Evolutionary conservation across 257 asterid genomes (phyloP).

Genomic region (Solanum arcanum): DNA sequence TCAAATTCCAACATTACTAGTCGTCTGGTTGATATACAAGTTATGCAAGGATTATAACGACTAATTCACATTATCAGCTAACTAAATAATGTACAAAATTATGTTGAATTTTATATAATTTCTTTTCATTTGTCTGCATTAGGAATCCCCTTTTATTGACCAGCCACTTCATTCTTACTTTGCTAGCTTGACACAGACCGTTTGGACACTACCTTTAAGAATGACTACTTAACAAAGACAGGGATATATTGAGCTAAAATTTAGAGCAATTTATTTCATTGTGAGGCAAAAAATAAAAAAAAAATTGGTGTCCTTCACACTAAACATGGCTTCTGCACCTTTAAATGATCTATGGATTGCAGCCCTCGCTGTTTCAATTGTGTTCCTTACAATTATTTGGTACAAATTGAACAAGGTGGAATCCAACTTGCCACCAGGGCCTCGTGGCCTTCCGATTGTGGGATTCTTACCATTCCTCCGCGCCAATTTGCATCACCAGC

Average conservation of each 20-base stretch:
- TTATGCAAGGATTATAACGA: neutral
- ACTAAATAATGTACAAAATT: neutral
- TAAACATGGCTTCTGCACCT: neutral
- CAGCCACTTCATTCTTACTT: neutral
- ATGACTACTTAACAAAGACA: neutral
- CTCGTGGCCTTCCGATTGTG: conserved; percentile 29
- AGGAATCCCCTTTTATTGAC: neutral
- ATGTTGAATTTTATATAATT: neutral
- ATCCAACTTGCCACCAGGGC: conserved; percentile 27
- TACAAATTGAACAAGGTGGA: neutral
- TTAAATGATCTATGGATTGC: neutral
- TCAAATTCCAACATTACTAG: neutral
- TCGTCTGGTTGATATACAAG: neutral
- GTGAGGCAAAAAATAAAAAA: neutral
- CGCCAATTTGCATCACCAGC: conserved; percentile 15
- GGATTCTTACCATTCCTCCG: conserved; percentile 37
- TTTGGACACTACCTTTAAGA: neutral
- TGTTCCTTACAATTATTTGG: neutral
- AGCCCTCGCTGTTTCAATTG: neutral
- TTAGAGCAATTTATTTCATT: neutral
- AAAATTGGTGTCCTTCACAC: neutral
- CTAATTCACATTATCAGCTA: neutral
- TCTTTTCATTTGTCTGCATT: too few relatives aligned
- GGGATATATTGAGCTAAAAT: neutral
- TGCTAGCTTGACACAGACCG: neutral